Evolutionary conservation across 371 early-diverging fungal species (phyloP).

Genomic region (Massospora cicadina): DNA sequence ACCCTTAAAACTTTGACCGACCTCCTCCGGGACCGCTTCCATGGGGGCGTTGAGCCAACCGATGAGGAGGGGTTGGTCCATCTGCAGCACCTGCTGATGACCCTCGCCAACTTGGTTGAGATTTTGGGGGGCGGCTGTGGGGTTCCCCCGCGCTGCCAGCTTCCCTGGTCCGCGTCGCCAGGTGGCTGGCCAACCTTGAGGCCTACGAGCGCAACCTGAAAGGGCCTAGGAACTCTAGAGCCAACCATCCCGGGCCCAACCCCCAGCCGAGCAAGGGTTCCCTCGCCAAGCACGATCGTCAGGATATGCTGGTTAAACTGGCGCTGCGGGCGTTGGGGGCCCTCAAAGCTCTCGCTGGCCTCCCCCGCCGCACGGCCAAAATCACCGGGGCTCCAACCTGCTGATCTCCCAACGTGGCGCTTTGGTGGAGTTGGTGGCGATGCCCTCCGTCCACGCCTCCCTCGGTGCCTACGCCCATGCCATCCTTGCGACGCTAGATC

Average conservation of each 20-base stretch:
- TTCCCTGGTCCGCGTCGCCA: neutral
- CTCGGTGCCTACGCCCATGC: neutral
- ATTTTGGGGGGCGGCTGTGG: neutral
- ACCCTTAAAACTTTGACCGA: neutral
- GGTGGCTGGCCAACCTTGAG: neutral
- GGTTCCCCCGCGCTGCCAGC: neutral
- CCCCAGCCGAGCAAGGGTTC: neutral
- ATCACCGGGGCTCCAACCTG: neutral
- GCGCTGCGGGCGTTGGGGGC: neutral
- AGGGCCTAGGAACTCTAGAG: neutral
- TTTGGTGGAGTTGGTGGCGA: neutral
- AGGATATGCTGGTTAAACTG: neutral
- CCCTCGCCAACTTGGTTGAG: neutral
- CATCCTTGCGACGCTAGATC: neutral
- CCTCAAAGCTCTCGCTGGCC: neutral
- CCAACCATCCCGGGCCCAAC: neutral
- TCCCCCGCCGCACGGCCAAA: neutral
- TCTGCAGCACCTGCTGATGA: neutral
- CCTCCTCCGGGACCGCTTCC: neutral
- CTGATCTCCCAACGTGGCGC: neutral
- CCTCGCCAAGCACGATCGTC: neutral
- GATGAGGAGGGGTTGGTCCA: neutral
- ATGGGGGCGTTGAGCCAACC: neutral
- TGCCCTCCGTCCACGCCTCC: neutral
- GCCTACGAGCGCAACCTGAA: neutral